Evolutionary conservation across 2,329 filamentous ascomycete genomes (phyloP).

Genomic region (Talaromyces sp.): DNA sequence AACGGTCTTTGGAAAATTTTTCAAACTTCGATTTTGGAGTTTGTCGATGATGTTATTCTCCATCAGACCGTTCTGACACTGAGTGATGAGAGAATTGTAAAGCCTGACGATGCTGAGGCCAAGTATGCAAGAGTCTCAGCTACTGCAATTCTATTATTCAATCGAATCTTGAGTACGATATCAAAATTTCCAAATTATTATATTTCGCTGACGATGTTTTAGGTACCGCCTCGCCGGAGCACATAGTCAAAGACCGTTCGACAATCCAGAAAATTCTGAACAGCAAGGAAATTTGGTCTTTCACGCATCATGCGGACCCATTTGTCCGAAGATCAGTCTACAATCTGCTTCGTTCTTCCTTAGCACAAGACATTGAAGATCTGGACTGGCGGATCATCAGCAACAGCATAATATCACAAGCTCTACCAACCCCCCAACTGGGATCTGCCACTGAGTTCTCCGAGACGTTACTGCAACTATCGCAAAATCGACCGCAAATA

Average conservation of each 20-base stretch:
- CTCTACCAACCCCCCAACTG: constrained; percentile 66
- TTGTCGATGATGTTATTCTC: constrained; percentile 70
- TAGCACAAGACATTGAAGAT: constrained; percentile 46
- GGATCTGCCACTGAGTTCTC: constrained; percentile 72
- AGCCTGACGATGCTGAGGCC: constrained; percentile 74
- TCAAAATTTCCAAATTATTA: not conserved
- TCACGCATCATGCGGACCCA: constrained; percentile 55
- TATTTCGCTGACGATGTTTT: constrained; percentile 18
- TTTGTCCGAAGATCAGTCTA: constrained; percentile 59
- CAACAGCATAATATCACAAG: constrained; percentile 69
- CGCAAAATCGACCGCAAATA: constrained; percentile 60
- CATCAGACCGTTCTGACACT: constrained; percentile 76
- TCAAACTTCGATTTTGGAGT: constrained; percentile 75
- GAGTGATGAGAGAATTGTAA: constrained; percentile 84
- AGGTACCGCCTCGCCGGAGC: constrained; percentile 40
- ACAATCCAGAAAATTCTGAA: constrained; percentile 65
- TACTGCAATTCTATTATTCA: constrained; percentile 55
- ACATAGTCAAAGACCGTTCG: constrained; percentile 58
- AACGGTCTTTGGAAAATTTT: constrained; percentile 75
- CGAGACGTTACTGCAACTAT: constrained; percentile 64
- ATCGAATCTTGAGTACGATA: constrained; percentile 49
- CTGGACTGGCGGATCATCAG: constrained; percentile 65
- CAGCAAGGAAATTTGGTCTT: constrained; percentile 59
- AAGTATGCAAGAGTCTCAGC: constrained; percentile 80
- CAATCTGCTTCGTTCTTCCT: constrained; percentile 50